phyloP scores from a whole-genome alignment of 2,329 filamentous ascomycete genomes.

The Aspergillus sergii region DNA sequence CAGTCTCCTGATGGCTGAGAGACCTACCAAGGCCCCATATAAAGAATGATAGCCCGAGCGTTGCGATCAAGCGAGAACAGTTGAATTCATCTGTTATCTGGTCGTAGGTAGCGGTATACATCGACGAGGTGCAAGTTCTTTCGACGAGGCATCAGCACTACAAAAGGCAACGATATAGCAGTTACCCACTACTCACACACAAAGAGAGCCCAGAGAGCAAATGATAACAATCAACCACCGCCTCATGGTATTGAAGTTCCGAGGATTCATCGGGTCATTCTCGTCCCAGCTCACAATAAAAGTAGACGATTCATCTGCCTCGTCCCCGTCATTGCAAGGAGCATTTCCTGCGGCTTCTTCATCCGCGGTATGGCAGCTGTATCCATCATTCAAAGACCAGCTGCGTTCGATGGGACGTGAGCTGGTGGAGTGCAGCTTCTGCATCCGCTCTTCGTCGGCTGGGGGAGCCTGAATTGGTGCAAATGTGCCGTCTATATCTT shows the following conservation, averaged over 20 bases:
- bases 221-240: conserved; percentile 82
- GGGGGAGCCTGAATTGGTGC: conserved; percentile 25
- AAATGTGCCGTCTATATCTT: conserved; percentile 18
- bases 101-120: conserved; percentile 81
- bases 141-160: conserved; percentile 8
- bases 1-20: background rate
- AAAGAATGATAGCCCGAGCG: conserved; percentile 79
- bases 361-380: conserved; percentile 28
- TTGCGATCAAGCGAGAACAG: conserved; percentile 70
- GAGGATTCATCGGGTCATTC: conserved; percentile 72
- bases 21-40: conserved; percentile 71
- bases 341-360: conserved; percentile 25
- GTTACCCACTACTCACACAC: conserved; percentile 68
- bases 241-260: conserved; percentile 64
- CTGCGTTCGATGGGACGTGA: conserved; percentile 35
- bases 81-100: conserved; percentile 77
- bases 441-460: conserved; percentile 22
- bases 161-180: background rate
- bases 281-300: conserved; percentile 79
- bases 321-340: conserved; percentile 15
- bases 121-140: conserved; percentile 82
- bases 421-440: conserved; percentile 23
- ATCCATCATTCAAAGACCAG: conserved; percentile 42
- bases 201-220: conserved; percentile 72
- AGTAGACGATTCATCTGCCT: conserved; percentile 25